Evolutionary conservation across 129 eudicot genomes (phyloP), one percentile per base, ranked within the genome.

Genomic region (Chrysanthemum seticuspe): DNA sequence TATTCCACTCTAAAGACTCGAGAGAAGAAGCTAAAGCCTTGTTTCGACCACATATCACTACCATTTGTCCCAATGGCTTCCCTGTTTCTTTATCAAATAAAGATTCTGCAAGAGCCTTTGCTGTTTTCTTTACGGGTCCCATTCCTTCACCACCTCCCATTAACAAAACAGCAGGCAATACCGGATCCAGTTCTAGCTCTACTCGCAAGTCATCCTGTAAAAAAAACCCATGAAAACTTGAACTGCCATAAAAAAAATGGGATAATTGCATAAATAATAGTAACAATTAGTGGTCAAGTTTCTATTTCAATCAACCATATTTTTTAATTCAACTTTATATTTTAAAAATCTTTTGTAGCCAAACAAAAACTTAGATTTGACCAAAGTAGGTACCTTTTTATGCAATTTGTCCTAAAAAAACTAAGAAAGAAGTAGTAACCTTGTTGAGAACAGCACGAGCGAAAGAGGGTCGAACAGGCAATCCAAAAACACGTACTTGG

Each of bases 141-240:
- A 93, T 93, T 63, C 98, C 98, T 88, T 93, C 98, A 53, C 95
- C 98, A 57, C 98, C 98, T 62, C 98, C 98, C 98, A 93, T 93
- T 72, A 93, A 81, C 82, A 93, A 68, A 16, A 93, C 98, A 3
- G 98, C 90, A 25, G 98, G 96, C 65, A 93, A 75, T 48, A 77
- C 58, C 3, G 83, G 82, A 68, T 93, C 92, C 82, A 93, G 79
- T 64, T 84, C 92, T 53, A 93, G 87, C 74, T 93, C 98, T 57
- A 78, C 88, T 80, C 98, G 76, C 11, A 87, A 84, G 31, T 87
- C 95, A 62, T 84, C 90, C 98, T 92, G 68, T 49, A 71, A 34
- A 70, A 53, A n/a, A n/a, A 62, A 70, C 72, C 59, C 31, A 62
- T 13, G 81, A 52, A 70, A 80, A 14, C 62, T 11, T 13, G 3